Evolutionary conservation across 2,329 filamentous ascomycete species (phyloP).

Genomic region (Aciculosporium take): DNA sequence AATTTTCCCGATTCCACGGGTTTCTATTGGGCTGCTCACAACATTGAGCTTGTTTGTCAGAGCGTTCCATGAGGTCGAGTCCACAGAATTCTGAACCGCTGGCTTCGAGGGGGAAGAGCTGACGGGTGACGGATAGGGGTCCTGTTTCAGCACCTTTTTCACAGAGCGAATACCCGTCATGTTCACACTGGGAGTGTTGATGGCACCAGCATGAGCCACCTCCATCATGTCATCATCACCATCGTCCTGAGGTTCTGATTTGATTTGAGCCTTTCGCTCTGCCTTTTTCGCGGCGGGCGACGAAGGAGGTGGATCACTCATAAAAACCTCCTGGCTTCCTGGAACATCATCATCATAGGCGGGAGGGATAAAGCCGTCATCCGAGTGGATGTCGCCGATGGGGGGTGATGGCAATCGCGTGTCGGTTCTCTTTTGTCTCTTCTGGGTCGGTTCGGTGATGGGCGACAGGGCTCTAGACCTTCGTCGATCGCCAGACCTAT

Average conservation of each 20-base stretch:
- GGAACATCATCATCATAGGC: constrained; percentile 55
- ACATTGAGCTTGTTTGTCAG: constrained; percentile 79
- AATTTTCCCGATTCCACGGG: constrained; percentile 60
- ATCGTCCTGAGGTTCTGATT: constrained; percentile 42
- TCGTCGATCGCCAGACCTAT: constrained; percentile 62
- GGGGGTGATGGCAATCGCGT: constrained; percentile 32
- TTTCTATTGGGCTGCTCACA: constrained; percentile 57
- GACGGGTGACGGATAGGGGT: constrained; percentile 52
- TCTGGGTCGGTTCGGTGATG: constrained; percentile 38
- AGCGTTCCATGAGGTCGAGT: constrained; percentile 77
- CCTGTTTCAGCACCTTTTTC: constrained; percentile 58
- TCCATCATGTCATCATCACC: constrained; percentile 79
- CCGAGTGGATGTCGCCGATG: constrained; percentile 29
- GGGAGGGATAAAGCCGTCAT: constrained; percentile 41
- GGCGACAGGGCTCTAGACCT: constrained; percentile 73
- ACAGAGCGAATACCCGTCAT: constrained; percentile 60
- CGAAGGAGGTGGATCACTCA: constrained; percentile 76
- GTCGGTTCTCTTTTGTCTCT: constrained; percentile 42
- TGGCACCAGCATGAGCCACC: constrained; percentile 60
- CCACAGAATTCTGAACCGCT: constrained; percentile 43
- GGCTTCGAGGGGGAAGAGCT: constrained; percentile 60
- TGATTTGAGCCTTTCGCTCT: constrained; percentile 49
- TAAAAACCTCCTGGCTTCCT: constrained; percentile 39
- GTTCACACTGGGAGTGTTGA: constrained; percentile 62
- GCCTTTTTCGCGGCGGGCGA: constrained; percentile 73